Conservation (phyloP, 225 moss, liverwort and hornwort genomes). For the Pseudisothecium myosuroides region DNA sequence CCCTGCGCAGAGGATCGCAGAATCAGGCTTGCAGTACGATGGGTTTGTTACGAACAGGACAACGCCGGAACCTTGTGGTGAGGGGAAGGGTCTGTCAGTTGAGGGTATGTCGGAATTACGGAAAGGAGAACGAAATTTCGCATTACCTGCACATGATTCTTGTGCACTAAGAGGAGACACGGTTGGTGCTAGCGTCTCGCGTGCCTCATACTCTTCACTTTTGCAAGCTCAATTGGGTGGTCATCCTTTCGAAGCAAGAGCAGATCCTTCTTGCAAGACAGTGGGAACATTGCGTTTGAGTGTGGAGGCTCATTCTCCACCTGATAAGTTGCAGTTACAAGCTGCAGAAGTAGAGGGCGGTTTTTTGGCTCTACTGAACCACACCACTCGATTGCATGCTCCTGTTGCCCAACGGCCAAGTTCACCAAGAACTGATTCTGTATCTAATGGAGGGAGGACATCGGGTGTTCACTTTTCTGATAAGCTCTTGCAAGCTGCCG, state of each 20-base stretch:
- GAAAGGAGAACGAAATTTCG: background rate
- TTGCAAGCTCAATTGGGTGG: constrained; percentile 27
- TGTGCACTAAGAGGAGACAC: background rate
- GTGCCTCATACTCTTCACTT: constrained; percentile 6
- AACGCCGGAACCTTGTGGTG: background rate
- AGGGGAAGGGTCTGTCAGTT: background rate
- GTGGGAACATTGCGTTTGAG: background rate
- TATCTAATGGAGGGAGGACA: background rate
- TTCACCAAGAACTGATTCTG: background rate
- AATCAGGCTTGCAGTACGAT: background rate
- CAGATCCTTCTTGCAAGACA: background rate
- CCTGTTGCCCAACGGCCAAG: background rate
- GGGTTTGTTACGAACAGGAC: background rate
- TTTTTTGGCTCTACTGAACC: constrained; percentile 4
- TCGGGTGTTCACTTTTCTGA: background rate
- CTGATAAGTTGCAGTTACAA: background rate
- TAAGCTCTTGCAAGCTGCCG: background rate
- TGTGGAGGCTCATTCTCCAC: constrained; percentile 3
- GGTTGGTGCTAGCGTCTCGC: background rate
- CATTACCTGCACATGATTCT: background rate
- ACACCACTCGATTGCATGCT: background rate
- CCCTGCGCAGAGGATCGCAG: background rate
- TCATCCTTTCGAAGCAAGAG: background rate
- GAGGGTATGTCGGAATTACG: background rate
- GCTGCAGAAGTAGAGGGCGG: background rate